Conservation (phyloP, 1,139 yeast genomes). For the Fermentozyma sake region DNA sequence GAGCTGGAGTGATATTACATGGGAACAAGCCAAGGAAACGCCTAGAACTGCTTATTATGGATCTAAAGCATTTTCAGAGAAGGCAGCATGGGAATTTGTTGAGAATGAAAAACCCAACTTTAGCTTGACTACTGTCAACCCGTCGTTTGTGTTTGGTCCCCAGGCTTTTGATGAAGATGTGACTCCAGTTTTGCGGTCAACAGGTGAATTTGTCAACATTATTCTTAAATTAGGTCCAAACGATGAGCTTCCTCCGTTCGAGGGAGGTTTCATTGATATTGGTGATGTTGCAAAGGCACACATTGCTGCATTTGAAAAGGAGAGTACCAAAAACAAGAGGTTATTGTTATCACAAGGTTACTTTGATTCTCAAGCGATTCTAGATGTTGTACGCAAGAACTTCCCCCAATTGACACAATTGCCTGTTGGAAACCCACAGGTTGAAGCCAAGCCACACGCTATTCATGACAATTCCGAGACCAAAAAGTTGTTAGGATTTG, state of each 20-base stretch:
- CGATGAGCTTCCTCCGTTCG: conserved; percentile 9
- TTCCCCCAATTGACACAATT: conserved; percentile 23
- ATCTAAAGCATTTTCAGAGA: conserved; percentile 28
- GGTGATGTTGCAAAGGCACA: conserved; percentile 14
- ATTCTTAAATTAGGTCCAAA: conserved; percentile 15
- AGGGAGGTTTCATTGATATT: conserved; percentile 12
- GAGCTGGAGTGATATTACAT: conserved; percentile 39
- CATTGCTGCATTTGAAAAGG: conserved; percentile 9
- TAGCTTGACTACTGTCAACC: conserved; percentile 22
- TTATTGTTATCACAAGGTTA: conserved; percentile 13
- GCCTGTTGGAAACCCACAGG: conserved; percentile 27
- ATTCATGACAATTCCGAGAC: conserved; percentile 27
- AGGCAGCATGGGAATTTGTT: conserved; percentile 30
- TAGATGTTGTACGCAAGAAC: conserved; percentile 14
- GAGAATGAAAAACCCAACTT: conserved; percentile 15
- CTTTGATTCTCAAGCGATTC: conserved; percentile 16
- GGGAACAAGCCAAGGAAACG: conserved; percentile 23
- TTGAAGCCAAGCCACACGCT: conserved; percentile 6
- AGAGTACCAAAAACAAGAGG: conserved; percentile 8
- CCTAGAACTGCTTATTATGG: conserved; percentile 19
- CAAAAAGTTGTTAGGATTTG: conserved; percentile 28
- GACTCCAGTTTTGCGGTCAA: conserved; percentile 24
- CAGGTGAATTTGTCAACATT: conserved; percentile 28
- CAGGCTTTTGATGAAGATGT: conserved; percentile 25
- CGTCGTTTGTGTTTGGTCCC: conserved; percentile 39